phyloP scores from a whole-genome alignment of 106 monocot genomes.

The Triglochin maritima region DNA sequence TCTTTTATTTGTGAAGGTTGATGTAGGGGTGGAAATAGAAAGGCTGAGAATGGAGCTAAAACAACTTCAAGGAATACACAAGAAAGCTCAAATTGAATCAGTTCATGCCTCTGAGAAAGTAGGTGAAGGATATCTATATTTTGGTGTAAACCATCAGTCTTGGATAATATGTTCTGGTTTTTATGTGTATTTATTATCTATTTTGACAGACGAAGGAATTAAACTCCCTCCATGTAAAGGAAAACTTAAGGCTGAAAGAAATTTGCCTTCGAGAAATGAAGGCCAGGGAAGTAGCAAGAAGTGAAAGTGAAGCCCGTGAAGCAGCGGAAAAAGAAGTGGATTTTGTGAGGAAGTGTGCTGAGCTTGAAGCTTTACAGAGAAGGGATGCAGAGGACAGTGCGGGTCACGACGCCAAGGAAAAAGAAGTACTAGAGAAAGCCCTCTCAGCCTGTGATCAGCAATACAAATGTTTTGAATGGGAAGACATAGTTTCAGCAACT shows the following conservation, averaged over 20 bases:
- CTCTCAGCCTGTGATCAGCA: constrained; percentile 8
- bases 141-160: too few species aligned
- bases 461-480: constrained; percentile 55
- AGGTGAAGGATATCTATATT: too few species aligned
- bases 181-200: neutral
- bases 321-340: constrained; percentile 34
- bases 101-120: too few species aligned
- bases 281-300: constrained; percentile 19
- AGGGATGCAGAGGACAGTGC: constrained; percentile 27
- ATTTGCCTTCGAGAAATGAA: constrained; percentile 24
- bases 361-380: constrained; percentile 29
- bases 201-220: constrained; percentile 32
- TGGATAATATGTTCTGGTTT: too few species aligned
- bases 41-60: too few species aligned
- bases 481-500: constrained; percentile 64
- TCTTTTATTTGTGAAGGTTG: too few species aligned
- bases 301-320: constrained; percentile 41
- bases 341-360: constrained; percentile 20
- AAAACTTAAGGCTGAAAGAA: constrained; percentile 36
- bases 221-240: constrained; percentile 24
- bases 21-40: too few species aligned
- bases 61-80: too few species aligned
- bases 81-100: too few species aligned
- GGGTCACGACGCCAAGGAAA: constrained; percentile 25
- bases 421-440: constrained; percentile 20